Evolutionary conservation across 2,329 filamentous ascomycete genomes (phyloP).

Genomic region (Fonsecaea pedrosoi): DNA sequence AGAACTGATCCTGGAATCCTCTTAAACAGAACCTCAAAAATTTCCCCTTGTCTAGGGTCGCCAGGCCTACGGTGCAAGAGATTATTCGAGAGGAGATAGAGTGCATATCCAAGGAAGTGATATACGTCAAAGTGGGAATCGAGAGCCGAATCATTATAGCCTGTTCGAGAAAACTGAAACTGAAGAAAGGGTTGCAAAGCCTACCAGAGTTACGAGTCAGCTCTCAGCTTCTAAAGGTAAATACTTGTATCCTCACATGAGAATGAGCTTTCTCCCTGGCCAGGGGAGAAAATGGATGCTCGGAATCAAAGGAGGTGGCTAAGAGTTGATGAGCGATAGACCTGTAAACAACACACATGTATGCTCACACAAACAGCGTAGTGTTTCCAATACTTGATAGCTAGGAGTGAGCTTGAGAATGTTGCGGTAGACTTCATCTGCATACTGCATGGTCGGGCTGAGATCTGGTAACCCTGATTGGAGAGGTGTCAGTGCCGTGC

Average conservation of each 20-base stretch:
- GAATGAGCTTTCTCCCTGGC: background rate
- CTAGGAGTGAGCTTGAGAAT: background rate
- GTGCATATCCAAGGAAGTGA: constrained; percentile 1
- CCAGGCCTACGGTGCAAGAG: background rate
- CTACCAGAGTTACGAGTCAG: background rate
- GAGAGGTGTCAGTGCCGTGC: background rate
- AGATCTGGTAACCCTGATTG: background rate
- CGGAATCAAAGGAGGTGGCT: background rate
- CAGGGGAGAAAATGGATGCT: background rate
- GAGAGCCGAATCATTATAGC: background rate
- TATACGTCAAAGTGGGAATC: background rate
- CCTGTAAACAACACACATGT: background rate
- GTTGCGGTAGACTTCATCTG: background rate
- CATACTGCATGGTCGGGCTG: background rate
- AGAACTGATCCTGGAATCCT: background rate
- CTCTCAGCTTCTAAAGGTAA: background rate
- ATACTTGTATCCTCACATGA: background rate
- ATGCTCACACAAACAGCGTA: background rate
- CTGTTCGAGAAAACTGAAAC: background rate
- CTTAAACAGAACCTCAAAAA: background rate
- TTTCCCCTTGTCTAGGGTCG: background rate
- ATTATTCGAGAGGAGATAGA: background rate
- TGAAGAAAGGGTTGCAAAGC: background rate
- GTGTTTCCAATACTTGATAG: background rate
- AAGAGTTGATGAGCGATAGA: background rate